Evolutionary conservation across 768 basidiomycete genomes (phyloP).

Genomic region (Crassisporium funariophilum): DNA sequence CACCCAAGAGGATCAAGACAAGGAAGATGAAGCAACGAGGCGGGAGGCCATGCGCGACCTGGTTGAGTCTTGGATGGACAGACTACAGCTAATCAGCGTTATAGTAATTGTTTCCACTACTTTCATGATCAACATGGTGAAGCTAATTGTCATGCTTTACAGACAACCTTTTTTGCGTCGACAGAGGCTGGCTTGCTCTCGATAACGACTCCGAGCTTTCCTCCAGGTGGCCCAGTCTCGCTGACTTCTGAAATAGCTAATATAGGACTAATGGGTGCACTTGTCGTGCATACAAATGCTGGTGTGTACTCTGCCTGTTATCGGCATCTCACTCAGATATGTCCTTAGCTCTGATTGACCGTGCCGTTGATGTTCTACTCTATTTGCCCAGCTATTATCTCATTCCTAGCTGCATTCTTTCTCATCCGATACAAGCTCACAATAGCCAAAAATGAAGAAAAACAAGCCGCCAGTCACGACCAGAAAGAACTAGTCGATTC

Average conservation of each 20-base stretch:
- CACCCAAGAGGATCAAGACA: slow-evolving; percentile 52
- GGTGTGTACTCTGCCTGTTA: slow-evolving; percentile 31
- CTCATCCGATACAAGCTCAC: slow-evolving; percentile 56
- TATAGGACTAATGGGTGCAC: slow-evolving; percentile 50
- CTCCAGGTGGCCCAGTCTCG: slow-evolving; percentile 10
- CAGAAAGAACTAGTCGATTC: slow-evolving; percentile 1
- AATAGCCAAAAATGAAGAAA: slow-evolving; percentile 52
- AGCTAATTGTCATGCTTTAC: slow-evolving; percentile 1
- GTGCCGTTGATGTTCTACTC: not conserved
- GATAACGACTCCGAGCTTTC: slow-evolving; percentile 36
- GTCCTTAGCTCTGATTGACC: too few species aligned
- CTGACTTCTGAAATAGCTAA: slow-evolving; percentile 39
- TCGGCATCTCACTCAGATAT: too few species aligned
- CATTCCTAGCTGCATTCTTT: slow-evolving; percentile 60
- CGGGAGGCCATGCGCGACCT: slow-evolving; percentile 50
- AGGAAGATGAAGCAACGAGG: slow-evolving; percentile 45
- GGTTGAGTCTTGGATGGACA: slow-evolving; percentile 63
- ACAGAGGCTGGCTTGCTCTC: slow-evolving; percentile 56
- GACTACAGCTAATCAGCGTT: slow-evolving; percentile 60
- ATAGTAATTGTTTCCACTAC: slow-evolving; percentile 41
- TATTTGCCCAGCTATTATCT: slow-evolving; percentile 27
- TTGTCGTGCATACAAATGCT: slow-evolving; percentile 55
- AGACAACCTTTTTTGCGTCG: slow-evolving; percentile 68
- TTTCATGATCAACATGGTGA: not conserved
- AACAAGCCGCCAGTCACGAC: too few species aligned